These are phyloP conservation scores for Cadophora malorum DNA, from an alignment of 2,329 filamentous ascomycete species.

Conservation along the genomic window DNA sequence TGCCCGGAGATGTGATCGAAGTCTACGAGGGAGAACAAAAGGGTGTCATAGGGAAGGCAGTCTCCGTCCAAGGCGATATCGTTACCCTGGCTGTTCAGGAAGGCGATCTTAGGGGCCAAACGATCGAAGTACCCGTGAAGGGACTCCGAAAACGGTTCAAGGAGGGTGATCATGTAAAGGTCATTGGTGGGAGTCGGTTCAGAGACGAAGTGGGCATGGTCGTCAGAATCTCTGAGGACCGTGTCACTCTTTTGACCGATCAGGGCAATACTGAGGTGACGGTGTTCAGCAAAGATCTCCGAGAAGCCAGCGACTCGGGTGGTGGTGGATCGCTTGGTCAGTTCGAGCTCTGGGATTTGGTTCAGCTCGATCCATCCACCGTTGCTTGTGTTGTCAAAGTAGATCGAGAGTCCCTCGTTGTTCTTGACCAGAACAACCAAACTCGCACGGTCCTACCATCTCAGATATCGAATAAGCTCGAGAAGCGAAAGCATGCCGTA, in stretches of 20 bases:
- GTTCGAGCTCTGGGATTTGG: slow-evolving; percentile 90
- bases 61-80: slow-evolving; percentile 88
- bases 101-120: slow-evolving; percentile 81
- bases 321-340: slow-evolving; percentile 85
- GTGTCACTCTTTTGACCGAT: slow-evolving; percentile 91
- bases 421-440: slow-evolving; percentile 89
- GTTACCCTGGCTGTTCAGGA: slow-evolving; percentile 86
- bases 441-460: slow-evolving; percentile 84
- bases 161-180: slow-evolving; percentile 96
- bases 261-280: slow-evolving; percentile 93
- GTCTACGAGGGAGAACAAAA: slow-evolving; percentile 96
- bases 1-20: slow-evolving; percentile 94
- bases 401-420: slow-evolving; percentile 87
- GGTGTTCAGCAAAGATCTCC: slow-evolving; percentile 95
- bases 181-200: slow-evolving; percentile 94
- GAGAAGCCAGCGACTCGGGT: slow-evolving; percentile 91
- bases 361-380: slow-evolving; percentile 90
- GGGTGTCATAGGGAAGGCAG: slow-evolving; percentile 84
- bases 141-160: slow-evolving; percentile 91
- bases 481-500: slow-evolving; percentile 81
- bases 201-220: slow-evolving; percentile 97
- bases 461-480: slow-evolving; percentile 88
- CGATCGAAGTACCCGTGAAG: slow-evolving; percentile 91
- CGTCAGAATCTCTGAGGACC: slow-evolving; percentile 89
- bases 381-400: slow-evolving; percentile 95